phyloP scores from a whole-genome alignment of 2,329 filamentous ascomycete genomes.

The Talaromyces sp. region DNA sequence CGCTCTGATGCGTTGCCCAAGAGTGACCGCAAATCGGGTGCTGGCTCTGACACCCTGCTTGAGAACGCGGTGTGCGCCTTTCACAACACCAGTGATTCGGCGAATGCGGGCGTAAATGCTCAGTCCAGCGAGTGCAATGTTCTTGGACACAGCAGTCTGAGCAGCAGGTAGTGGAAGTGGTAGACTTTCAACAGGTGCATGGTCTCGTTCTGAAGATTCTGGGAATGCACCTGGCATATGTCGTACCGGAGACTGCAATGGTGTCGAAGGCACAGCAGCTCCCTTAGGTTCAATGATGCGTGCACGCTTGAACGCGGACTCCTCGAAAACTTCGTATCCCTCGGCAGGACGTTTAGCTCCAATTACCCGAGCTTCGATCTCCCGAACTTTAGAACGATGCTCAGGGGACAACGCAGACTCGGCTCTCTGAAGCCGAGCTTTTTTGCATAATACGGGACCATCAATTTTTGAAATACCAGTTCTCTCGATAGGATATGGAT shows the following conservation, averaged over 20 bases:
- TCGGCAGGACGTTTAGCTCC: neutral
- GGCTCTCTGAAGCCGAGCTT: neutral
- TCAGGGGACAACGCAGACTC: neutral
- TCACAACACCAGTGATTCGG: conserved; percentile 2
- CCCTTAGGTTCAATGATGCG: neutral
- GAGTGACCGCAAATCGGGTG: neutral
- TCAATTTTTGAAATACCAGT: neutral
- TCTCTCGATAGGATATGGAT: neutral
- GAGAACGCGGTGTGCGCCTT: conserved; percentile 1
- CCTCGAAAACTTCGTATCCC: neutral
- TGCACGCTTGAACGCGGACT: neutral
- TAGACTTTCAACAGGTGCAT: neutral
- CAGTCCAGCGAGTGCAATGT: neutral
- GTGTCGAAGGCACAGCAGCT: neutral
- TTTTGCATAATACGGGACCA: neutral
- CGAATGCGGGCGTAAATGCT: neutral
- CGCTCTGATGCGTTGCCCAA: neutral
- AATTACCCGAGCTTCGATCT: neutral
- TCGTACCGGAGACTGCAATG: neutral
- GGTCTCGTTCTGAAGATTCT: neutral
- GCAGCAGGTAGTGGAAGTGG: neutral
- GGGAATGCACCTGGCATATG: conserved; percentile 6
- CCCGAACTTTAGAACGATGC: neutral
- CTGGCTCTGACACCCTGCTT: conserved; percentile 1
- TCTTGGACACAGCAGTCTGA: neutral